phyloP scores from a whole-genome alignment of 1,284 basidiomycete species.

The Ceratobasidium sp. region DNA sequence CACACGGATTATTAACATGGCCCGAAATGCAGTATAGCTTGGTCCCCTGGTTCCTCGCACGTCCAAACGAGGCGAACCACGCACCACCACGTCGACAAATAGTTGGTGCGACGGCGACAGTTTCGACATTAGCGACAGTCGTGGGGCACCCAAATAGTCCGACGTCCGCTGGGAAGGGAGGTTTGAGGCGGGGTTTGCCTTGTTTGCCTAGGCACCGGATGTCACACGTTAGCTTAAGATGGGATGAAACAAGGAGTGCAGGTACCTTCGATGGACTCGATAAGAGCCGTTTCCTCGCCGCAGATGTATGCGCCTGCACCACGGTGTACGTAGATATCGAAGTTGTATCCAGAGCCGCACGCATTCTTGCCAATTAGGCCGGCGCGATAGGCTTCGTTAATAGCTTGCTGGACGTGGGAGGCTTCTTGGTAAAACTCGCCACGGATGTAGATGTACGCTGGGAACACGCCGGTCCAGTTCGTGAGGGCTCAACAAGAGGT shows the following conservation, averaged over 20 bases:
- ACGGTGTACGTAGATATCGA: slow-evolving; percentile 97
- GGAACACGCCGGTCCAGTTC: neutral
- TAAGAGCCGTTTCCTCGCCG: slow-evolving; percentile 97
- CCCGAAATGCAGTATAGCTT: slow-evolving; percentile 97
- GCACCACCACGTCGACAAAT: slow-evolving; percentile 89
- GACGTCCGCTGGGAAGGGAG: slow-evolving; percentile 99
- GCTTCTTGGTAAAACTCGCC: slow-evolving; percentile 99
- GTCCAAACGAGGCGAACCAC: slow-evolving; percentile 96
- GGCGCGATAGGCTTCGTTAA: slow-evolving; percentile 92
- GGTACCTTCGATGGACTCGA: slow-evolving; percentile 87
- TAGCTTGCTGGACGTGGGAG: slow-evolving; percentile 91
- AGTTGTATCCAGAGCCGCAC: slow-evolving; percentile 91
- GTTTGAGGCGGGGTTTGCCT: slow-evolving; percentile 97
- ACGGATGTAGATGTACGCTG: slow-evolving; percentile 98
- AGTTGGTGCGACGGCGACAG: slow-evolving; percentile 96
- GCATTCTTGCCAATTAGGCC: slow-evolving; percentile 95
- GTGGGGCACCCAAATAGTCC: slow-evolving; percentile 97
- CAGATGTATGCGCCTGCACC: slow-evolving; percentile 99
- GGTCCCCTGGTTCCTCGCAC: slow-evolving; percentile 93
- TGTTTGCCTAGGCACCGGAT: slow-evolving; percentile 72
- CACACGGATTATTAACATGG: slow-evolving; percentile 98
- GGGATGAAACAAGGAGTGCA: neutral
- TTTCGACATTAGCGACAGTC: slow-evolving; percentile 98
- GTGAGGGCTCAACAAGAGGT: neutral
- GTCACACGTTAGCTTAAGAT: neutral